A percentile compares a stretch with the other conserved stretches of the same genome.
Evolutionary conservation across 1,139 yeast species (phyloP).

Genomic region (Geotrichum reessii): DNA sequence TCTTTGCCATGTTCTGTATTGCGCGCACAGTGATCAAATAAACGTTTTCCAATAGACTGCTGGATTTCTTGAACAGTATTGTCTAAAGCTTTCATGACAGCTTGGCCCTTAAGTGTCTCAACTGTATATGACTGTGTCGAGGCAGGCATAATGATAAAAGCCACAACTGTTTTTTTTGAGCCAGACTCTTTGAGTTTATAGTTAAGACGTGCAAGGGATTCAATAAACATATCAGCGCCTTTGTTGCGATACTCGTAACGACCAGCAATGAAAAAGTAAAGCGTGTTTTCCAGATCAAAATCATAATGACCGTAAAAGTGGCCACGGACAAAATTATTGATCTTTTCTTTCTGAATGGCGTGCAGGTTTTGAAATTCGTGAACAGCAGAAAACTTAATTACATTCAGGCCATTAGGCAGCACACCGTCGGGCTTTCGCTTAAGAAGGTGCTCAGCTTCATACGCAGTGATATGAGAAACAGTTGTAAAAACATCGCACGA

Average conservation of each 20-base stretch:
- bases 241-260: constrained; percentile 94
- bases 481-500: constrained; percentile 97
- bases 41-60: constrained; percentile 74
- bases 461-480: constrained; percentile 93
- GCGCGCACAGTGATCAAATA: constrained; percentile 86
- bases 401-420: constrained; percentile 92
- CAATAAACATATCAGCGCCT: constrained; percentile 94
- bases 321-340: constrained; percentile 91
- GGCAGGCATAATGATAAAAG: constrained; percentile 97
- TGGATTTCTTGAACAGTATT: constrained; percentile 86
- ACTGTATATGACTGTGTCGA: constrained; percentile 89
- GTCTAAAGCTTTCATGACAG: constrained; percentile 87
- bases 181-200: constrained; percentile 75
- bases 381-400: constrained; percentile 92
- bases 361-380: constrained; percentile 97
- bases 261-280: constrained; percentile 94
- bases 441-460: constrained; percentile 84
- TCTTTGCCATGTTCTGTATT: constrained; percentile 60
- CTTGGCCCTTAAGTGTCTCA: constrained; percentile 93
- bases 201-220: constrained; percentile 85
- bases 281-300: constrained; percentile 86
- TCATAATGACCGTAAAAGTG: constrained; percentile 96
- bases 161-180: constrained; percentile 88
- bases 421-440: constrained; percentile 97
- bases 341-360: constrained; percentile 83